phyloP scores from a whole-genome alignment of 495 filamentous ascomycete species.

The Penicillium verhagenii region DNA sequence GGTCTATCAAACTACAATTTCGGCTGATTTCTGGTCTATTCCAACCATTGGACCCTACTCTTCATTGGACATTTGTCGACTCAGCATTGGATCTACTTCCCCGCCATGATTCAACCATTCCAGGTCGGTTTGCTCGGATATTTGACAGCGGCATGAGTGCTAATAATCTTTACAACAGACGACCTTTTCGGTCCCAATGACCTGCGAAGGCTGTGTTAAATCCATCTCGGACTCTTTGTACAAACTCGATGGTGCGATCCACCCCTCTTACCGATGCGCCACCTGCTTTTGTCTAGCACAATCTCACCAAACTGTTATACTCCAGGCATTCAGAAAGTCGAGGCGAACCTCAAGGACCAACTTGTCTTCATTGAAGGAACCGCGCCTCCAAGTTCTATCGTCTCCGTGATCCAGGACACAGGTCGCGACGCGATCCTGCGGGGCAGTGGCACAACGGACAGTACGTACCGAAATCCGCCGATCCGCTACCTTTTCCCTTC shows the following conservation, averaged over 20 bases:
- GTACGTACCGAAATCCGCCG: slow-evolving; percentile 47
- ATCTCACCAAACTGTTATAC: background rate
- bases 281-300: background rate
- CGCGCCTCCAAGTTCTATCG: slow-evolving; percentile 84
- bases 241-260: slow-evolving; percentile 61
- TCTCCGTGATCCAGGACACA: slow-evolving; percentile 81
- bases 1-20: background rate
- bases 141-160: background rate
- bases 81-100: slow-evolving; percentile 17
- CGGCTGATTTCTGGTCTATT: background rate
- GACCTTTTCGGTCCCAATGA: slow-evolving; percentile 91
- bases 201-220: slow-evolving; percentile 82
- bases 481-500: too few relatives aligned
- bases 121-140: slow-evolving; percentile 40
- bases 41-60: background rate
- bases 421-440: slow-evolving; percentile 93
- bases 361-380: slow-evolving; percentile 49
- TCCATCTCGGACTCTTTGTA: slow-evolving; percentile 74
- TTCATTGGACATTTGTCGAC: background rate
- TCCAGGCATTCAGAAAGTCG: slow-evolving; percentile 47
- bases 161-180: slow-evolving; percentile 54
- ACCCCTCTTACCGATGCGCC: background rate
- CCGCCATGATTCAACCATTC: slow-evolving; percentile 58
- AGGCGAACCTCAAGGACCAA: slow-evolving; percentile 49
- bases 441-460: slow-evolving; percentile 80